These are phyloP conservation scores for Hyphodiscus hymeniophilus DNA, from an alignment of 495 filamentous ascomycete genomes.

Conservation along the genomic window DNA sequence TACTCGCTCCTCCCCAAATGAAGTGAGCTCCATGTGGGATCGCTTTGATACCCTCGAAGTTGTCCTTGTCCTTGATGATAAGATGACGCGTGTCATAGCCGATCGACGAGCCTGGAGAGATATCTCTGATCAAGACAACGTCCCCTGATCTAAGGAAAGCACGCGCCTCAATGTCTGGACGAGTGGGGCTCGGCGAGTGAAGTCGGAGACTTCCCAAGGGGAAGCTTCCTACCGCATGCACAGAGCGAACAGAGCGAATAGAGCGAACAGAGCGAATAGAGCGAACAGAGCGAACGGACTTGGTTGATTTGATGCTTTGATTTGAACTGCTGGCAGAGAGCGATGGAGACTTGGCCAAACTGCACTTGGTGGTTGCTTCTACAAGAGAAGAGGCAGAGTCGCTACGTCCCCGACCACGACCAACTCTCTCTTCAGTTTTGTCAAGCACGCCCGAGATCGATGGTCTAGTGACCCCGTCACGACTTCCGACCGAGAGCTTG, in stretches of 20 bases:
- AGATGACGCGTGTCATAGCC: slow-evolving; percentile 39
- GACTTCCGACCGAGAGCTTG: slow-evolving; percentile 7
- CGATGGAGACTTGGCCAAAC: slow-evolving; percentile 13
- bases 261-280: too few species aligned
- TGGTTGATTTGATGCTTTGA: slow-evolving; percentile 4
- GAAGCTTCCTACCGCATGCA: slow-evolving; percentile 27
- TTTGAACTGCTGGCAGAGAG: slow-evolving; percentile 5
- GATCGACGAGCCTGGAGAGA: slow-evolving; percentile 33
- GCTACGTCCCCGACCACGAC: not conserved
- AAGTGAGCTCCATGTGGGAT: slow-evolving; percentile 52
- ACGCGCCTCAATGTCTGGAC: not conserved
- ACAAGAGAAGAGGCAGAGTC: slow-evolving; percentile 6
- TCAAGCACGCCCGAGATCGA: not conserved
- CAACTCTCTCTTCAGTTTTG: not conserved
- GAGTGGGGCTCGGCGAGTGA: slow-evolving; percentile 19
- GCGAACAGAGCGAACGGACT: slow-evolving; percentile 21
- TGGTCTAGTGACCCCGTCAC: not conserved
- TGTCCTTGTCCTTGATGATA: slow-evolving; percentile 21
- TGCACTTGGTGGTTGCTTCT: slow-evolving; percentile 2
- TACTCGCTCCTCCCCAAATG: slow-evolving; percentile 42
- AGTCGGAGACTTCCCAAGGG: slow-evolving; percentile 30
- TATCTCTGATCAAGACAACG: slow-evolving; percentile 30
- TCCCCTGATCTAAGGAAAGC: slow-evolving; percentile 29
- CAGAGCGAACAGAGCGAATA: slow-evolving; percentile 19
- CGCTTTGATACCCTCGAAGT: slow-evolving; percentile 49